phyloP scores from a whole-genome alignment of 805 yeast genomes.

The Scheffersomyces amazonensis region DNA sequence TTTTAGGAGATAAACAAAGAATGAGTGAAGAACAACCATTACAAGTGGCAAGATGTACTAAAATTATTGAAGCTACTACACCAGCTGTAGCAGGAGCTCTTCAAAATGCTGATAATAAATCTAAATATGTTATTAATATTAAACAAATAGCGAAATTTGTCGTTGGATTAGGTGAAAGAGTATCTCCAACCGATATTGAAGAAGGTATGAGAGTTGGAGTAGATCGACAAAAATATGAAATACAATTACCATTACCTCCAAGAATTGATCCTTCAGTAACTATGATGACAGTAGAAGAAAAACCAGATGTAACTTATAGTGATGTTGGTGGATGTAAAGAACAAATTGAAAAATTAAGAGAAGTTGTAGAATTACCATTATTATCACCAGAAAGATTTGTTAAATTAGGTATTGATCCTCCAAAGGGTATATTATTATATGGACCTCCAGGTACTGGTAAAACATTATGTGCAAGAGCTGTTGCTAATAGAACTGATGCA shows the following conservation, averaged over 20 bases:
- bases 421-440: conserved; percentile 92
- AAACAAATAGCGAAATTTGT: conserved; percentile 98
- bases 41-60: conserved; percentile 98
- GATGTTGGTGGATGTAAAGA: conserved; percentile 99
- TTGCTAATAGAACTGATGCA: conserved; percentile 98
- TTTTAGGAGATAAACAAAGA: conserved; percentile 91
- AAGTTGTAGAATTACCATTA: conserved; percentile 92
- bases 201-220: conserved; percentile 99
- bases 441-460: conserved; percentile 99
- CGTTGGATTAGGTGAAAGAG: conserved; percentile 94
- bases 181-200: conserved; percentile 97
- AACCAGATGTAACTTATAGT: conserved; percentile 97
- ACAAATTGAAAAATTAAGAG: conserved; percentile 93
- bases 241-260: conserved; percentile 96
- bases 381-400: conserved; percentile 96
- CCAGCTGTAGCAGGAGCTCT: conserved; percentile 32
- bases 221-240: conserved; percentile 94
- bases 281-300: conserved; percentile 99
- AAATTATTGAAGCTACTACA: conserved; percentile 71
- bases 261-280: conserved; percentile 97
- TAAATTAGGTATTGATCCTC: conserved; percentile 96
- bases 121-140: conserved; percentile 92
- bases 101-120: conserved; percentile 72
- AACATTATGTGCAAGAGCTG: conserved; percentile 97
- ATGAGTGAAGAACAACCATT: conserved; percentile 92